phyloP scores from a whole-genome alignment of 176 grass and related monocot genomes.

The Bothriochloa decipiens region DNA sequence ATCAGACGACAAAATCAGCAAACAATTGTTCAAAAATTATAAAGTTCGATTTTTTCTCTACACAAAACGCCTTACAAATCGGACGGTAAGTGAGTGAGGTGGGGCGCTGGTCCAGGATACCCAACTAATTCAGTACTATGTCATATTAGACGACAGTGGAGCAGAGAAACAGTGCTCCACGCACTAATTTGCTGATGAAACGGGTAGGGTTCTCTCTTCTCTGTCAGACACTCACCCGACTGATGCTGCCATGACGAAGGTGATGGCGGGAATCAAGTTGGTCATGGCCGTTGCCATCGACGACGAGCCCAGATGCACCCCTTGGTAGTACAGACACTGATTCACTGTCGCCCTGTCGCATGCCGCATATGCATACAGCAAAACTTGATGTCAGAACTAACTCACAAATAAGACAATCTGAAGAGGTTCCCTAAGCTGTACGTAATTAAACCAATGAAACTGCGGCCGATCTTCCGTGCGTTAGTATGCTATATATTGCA shows the following conservation, averaged over 20 bases:
- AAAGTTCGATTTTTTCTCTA: no score
- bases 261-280: slow-evolving; percentile 64
- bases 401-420: background rate
- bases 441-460: background rate
- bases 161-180: background rate
- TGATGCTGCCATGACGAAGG: slow-evolving; percentile 68
- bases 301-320: slow-evolving; percentile 50
- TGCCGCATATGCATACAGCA: background rate
- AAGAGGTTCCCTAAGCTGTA: no score
- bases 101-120: background rate
- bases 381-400: background rate
- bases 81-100: background rate
- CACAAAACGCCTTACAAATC: no score
- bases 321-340: slow-evolving; percentile 64
- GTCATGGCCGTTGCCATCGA: slow-evolving; percentile 81
- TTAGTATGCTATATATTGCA: background rate
- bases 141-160: background rate
- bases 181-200: background rate
- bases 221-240: slow-evolving; percentile 48
- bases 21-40: no score
- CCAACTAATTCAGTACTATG: background rate
- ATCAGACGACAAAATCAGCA: background rate
- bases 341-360: slow-evolving; percentile 57
- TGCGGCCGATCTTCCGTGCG: background rate
- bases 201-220: background rate